Evolutionary conservation across 1,139 yeast species (phyloP).

Genomic region (Kodamaea ohmeri): DNA sequence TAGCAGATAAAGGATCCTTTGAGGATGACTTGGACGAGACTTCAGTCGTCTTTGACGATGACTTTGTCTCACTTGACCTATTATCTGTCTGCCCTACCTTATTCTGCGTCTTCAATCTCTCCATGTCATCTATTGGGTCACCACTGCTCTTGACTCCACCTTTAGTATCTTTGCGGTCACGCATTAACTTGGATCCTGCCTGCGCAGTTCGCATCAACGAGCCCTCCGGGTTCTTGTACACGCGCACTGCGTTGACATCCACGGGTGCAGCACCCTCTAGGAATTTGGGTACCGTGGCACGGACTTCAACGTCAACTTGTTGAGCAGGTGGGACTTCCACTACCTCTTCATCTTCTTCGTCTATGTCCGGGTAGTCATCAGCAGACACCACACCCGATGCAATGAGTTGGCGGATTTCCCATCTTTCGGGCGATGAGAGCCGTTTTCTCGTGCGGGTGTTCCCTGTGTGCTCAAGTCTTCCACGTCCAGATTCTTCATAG

Average conservation of each 20-base stretch:
- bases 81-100: no score
- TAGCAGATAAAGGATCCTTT: no score
- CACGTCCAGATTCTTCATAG: no score
- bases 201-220: conserved; percentile 73
- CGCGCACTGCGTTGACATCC: conserved; percentile 52
- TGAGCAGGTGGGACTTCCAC: conserved; percentile 21
- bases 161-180: conserved; percentile 62
- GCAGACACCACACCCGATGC: conserved; percentile 75
- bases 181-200: conserved; percentile 70
- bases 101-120: neutral
- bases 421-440: conserved; percentile 80
- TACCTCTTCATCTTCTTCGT: conserved; percentile 23
- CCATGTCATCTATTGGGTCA: conserved; percentile 3
- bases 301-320: conserved; percentile 66
- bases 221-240: conserved; percentile 74
- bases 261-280: conserved; percentile 52
- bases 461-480: neutral
- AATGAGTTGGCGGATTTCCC: conserved; percentile 83
- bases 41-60: no score
- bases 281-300: conserved; percentile 69
- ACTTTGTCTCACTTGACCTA: no score
- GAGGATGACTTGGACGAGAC: no score
- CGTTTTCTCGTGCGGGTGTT: conserved; percentile 29
- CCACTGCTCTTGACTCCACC: conserved; percentile 34
- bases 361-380: conserved; percentile 68